A percentile compares a stretch with the other conserved stretches of the same genome.
Evolutionary conservation across 2,329 filamentous ascomycete species (phyloP).

Genomic region (Penicillium sp.): DNA sequence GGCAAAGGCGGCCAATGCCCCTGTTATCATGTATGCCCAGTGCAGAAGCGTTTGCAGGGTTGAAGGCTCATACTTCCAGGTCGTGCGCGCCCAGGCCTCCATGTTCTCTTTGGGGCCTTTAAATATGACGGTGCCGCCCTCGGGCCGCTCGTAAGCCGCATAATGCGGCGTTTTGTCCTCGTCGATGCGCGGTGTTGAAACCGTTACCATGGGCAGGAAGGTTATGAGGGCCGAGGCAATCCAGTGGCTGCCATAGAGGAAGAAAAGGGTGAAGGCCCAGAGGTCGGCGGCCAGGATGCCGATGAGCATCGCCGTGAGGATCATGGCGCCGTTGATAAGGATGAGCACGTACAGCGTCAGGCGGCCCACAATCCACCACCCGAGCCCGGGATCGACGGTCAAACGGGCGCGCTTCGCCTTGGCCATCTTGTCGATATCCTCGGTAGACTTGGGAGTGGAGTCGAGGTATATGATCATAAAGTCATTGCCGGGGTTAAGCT

Average conservation of each 20-base stretch:
- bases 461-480: conserved; percentile 35
- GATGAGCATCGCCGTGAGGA: conserved; percentile 31
- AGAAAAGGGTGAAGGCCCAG: conserved; percentile 37
- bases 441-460: conserved; percentile 9
- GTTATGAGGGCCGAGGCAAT: conserved; percentile 32
- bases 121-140: conserved; percentile 40
- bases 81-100: conserved; percentile 37
- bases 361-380: conserved; percentile 23
- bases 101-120: conserved; percentile 34
- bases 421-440: neutral
- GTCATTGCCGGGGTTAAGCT: conserved; percentile 33
- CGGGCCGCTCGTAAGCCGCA: conserved; percentile 37
- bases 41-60: conserved; percentile 28
- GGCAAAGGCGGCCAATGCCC: conserved; percentile 32
- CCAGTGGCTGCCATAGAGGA: conserved; percentile 37
- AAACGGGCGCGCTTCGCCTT: neutral
- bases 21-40: conserved; percentile 36
- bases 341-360: conserved; percentile 29
- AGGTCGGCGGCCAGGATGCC: conserved; percentile 34
- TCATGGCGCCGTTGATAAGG: conserved; percentile 31
- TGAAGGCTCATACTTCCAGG: conserved; percentile 33
- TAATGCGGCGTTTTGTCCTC: conserved; percentile 27
- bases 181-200: conserved; percentile 22
- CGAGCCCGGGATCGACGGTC: conserved; percentile 7
- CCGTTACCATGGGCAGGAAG: conserved; percentile 28